A percentile compares a stretch with the other conserved stretches of the same genome.
These are phyloP conservation scores for Lactarius sp. DNA, from an alignment of 768 basidiomycete genomes.

Conservation along the genomic window DNA sequence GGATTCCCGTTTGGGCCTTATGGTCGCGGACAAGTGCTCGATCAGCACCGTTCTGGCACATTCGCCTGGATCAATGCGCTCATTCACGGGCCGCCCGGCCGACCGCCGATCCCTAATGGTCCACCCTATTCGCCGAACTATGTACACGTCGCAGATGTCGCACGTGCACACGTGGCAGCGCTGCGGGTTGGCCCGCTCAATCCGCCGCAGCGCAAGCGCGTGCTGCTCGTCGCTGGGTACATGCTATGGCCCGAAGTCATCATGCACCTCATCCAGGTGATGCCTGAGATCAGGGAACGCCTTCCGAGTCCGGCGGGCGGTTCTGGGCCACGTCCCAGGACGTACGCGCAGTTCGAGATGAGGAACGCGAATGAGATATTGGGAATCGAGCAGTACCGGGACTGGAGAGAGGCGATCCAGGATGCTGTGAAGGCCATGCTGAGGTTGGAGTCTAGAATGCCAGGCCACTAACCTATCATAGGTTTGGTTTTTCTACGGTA, in stretches of 20 bases:
- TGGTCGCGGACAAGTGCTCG: slow-evolving; percentile 16
- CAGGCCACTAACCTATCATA: not conserved
- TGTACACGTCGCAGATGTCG: slow-evolving; percentile 17
- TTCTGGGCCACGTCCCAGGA: not conserved
- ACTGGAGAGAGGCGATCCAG: slow-evolving; percentile 15
- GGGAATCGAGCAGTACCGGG: slow-evolving; percentile 5
- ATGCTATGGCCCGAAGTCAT: slow-evolving; percentile 18
- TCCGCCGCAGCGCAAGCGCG: slow-evolving; percentile 11
- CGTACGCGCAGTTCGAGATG: slow-evolving; percentile 14
- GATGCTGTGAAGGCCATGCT: slow-evolving; percentile 16
- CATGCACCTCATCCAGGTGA: slow-evolving; percentile 6
- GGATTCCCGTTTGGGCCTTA: slow-evolving; percentile 19
- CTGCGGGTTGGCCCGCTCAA: slow-evolving; percentile 11
- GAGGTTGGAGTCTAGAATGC: slow-evolving; percentile 1
- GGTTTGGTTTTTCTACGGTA: too few relatives aligned
- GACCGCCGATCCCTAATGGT: slow-evolving; percentile 9
- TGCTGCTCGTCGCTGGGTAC: slow-evolving; percentile 18
- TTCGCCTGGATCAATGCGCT: slow-evolving; percentile 21
- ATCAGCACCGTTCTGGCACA: slow-evolving; percentile 6
- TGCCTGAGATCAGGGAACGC: slow-evolving; percentile 11
- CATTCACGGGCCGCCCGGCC: slow-evolving; percentile 12
- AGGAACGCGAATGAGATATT: slow-evolving; percentile 18
- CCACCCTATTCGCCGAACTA: slow-evolving; percentile 21
- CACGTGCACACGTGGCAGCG: slow-evolving; percentile 13
- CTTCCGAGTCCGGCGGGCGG: slow-evolving; percentile 13